Evolutionary conservation across 306 rosid genomes (phyloP).

Genomic region (Malus orientalis): DNA sequence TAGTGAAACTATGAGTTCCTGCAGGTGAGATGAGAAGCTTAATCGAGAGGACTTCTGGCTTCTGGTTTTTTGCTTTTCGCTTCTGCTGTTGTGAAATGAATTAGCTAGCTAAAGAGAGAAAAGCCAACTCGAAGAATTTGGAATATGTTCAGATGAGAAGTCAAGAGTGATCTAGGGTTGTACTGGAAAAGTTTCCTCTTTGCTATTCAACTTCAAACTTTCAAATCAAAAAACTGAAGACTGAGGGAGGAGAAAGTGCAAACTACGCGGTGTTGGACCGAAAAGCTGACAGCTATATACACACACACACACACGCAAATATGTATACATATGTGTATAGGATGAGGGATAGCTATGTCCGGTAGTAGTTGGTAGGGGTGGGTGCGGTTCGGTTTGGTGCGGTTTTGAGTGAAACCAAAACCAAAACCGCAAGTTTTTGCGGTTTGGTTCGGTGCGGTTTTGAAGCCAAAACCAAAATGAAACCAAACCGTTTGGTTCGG

Average conservation of each 20-base stretch:
- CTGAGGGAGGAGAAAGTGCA: no score
- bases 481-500: no score
- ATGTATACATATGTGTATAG: no score
- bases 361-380: no score
- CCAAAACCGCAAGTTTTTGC: no score
- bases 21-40: neutral
- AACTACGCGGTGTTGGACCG: neutral
- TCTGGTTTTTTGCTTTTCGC: neutral
- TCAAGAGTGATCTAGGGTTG: neutral
- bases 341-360: no score
- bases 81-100: neutral
- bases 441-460: no score
- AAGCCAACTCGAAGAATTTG: no score
- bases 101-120: neutral
- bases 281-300: neutral
- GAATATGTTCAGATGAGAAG: neutral
- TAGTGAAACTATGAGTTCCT: neutral
- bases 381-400: no score
- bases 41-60: neutral
- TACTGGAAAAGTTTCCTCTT: neutral
- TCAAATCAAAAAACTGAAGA: neutral
- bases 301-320: no score
- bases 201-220: neutral
- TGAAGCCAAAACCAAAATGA: no score
- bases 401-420: no score